Evolutionary conservation across 116 monocot species (phyloP).

Genomic region (Dioscorea cayenensis): DNA sequence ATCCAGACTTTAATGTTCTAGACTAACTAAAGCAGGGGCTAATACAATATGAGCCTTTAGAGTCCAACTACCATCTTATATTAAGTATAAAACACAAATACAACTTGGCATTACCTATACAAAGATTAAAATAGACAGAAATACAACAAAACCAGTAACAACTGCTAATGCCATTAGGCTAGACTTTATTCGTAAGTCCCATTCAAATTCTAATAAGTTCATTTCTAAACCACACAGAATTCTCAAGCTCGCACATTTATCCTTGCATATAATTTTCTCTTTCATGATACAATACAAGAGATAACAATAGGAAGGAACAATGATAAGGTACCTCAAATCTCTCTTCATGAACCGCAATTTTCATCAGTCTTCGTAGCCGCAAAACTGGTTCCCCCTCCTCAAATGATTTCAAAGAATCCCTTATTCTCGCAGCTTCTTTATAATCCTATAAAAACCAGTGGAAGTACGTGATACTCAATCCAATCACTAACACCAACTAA

Average conservation of each 20-base stretch:
- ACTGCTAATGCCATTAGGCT: too few relatives aligned
- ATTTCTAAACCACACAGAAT: not conserved
- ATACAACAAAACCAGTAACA: too few relatives aligned
- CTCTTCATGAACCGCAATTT: constrained; percentile 72
- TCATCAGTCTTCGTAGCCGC: constrained; percentile 69
- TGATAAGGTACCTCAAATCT: constrained; percentile 66
- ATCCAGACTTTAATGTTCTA: too few relatives aligned
- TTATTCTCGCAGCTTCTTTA: constrained; percentile 94
- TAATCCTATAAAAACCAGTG: constrained; percentile 55
- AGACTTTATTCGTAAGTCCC: too few relatives aligned
- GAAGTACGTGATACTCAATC: not conserved
- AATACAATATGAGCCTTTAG: too few relatives aligned
- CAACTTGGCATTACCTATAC: too few relatives aligned
- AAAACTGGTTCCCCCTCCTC: constrained; percentile 93
- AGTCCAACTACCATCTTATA: too few relatives aligned
- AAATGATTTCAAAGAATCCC: constrained; percentile 87
- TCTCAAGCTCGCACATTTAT: not conserved
- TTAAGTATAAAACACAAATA: too few relatives aligned
- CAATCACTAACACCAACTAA: too few relatives aligned
- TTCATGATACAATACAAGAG: not conserved
- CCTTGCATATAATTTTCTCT: not conserved
- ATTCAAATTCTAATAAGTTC: too few relatives aligned
- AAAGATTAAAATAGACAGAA: too few relatives aligned
- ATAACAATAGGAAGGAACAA: not conserved
- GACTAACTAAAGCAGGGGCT: too few relatives aligned